Percentiles rank a stretch among this genome's conserved stretches.
Conservation (phyloP, 768 basidiomycete species). For the Gymnopilus dilepis region DNA sequence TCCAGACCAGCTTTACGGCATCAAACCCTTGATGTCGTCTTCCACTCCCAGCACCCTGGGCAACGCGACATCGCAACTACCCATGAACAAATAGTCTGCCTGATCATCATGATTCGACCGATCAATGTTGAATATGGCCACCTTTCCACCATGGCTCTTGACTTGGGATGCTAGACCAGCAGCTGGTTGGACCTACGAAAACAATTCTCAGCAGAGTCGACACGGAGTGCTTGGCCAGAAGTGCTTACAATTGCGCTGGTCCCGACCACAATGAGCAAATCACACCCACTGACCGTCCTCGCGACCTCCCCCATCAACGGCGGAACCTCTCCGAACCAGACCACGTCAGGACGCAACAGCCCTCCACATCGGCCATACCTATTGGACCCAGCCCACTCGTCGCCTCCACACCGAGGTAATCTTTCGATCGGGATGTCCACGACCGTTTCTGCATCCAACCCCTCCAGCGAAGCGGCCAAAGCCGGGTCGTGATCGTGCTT, state of each 20-base stretch:
- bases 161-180: constrained; percentile 39
- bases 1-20: not conserved
- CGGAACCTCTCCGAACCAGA: constrained; percentile 52
- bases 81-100: constrained; percentile 53
- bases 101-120: constrained; percentile 39
- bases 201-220: not conserved
- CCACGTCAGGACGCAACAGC: constrained; percentile 45
- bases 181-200: constrained; percentile 39
- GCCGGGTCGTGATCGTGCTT: constrained; percentile 15
- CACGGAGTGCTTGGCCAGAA: not conserved
- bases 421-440: constrained; percentile 31
- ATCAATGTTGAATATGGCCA: constrained; percentile 47
- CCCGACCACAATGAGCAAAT: constrained; percentile 49
- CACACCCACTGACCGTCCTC: constrained; percentile 36
- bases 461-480: constrained; percentile 4
- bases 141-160: constrained; percentile 38
- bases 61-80: constrained; percentile 50
- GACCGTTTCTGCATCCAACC: not conserved
- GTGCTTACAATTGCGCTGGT: constrained; percentile 45
- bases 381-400: constrained; percentile 30
- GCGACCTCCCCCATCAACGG: constrained; percentile 40
- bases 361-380: constrained; percentile 39
- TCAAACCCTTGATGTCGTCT: constrained; percentile 17
- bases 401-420: constrained; percentile 35
- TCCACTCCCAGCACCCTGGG: constrained; percentile 40